Evolutionary conservation across 495 filamentous ascomycete species (phyloP).

Genomic region (Hypoxylon rickii): DNA sequence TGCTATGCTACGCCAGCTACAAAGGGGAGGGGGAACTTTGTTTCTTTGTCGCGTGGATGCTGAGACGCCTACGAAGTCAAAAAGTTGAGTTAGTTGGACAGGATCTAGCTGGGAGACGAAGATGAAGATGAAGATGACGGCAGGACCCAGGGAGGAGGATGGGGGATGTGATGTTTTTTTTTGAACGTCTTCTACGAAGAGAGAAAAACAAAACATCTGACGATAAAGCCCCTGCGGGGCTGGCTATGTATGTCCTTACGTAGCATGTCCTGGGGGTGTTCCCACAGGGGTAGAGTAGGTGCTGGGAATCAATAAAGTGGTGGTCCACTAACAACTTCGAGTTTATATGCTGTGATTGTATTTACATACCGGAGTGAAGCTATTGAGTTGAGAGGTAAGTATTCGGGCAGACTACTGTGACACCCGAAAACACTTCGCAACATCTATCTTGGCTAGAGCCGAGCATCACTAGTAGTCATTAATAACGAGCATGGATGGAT

Average conservation of each 20-base stretch:
- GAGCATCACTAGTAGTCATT: too few relatives aligned
- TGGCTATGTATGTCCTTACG: slow-evolving; percentile 10
- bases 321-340: slow-evolving; percentile 5
- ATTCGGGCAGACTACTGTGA: too few relatives aligned
- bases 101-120: slow-evolving; percentile 20
- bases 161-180: slow-evolving; percentile 8
- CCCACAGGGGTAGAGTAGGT: slow-evolving; percentile 15
- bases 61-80: slow-evolving; percentile 11
- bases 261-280: slow-evolving; percentile 7
- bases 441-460: too few relatives aligned
- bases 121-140: slow-evolving; percentile 10
- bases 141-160: slow-evolving; percentile 19
- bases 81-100: slow-evolving; percentile 25
- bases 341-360: too few relatives aligned
- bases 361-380: too few relatives aligned
- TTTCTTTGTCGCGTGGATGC: slow-evolving; percentile 3
- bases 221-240: slow-evolving; percentile 10
- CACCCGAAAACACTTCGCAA: too few relatives aligned
- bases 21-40: neutral
- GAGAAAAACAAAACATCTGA: neutral
- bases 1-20: too few relatives aligned
- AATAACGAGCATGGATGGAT: too few relatives aligned
- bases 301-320: slow-evolving; percentile 20
- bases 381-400: too few relatives aligned
- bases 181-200: slow-evolving; percentile 19